Conservation (phyloP, 164 flowering plant genomes). For the Piper betle region DNA sequence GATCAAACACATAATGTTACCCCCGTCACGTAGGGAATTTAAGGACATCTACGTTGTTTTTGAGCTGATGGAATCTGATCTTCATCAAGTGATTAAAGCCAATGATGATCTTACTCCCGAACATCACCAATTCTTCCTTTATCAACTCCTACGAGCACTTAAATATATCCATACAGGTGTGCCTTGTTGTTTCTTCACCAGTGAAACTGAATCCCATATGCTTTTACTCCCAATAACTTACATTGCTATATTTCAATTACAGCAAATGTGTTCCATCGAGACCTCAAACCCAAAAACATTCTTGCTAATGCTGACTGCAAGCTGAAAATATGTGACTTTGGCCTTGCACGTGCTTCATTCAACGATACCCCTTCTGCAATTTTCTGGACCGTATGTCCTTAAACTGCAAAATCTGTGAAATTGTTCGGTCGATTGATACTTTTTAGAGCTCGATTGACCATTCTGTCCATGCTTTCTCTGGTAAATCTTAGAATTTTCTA, state of each 20-base stretch:
- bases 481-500: background rate
- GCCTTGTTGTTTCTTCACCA: background rate
- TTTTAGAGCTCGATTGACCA: background rate
- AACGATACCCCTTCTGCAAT: conserved; percentile 79
- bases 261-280: conserved; percentile 90
- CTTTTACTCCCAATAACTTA: background rate
- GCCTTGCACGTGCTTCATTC: conserved; percentile 86
- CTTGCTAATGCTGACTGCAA: conserved; percentile 96
- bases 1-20: conserved; percentile 84
- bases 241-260: conserved; percentile 12
- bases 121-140: conserved; percentile 72
- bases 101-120: conserved; percentile 78
- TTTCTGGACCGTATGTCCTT: conserved; percentile 85
- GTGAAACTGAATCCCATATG: background rate
- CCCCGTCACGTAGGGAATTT: conserved; percentile 76
- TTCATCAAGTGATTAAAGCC: conserved; percentile 74
- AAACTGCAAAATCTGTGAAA: background rate
- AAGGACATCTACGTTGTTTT: conserved; percentile 85
- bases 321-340: conserved; percentile 84
- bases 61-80: conserved; percentile 93
- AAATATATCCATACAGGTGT: conserved; percentile 80
- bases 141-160: conserved; percentile 82
- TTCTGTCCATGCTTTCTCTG: background rate
- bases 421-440: background rate
- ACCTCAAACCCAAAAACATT: conserved; percentile 83